Evolutionary conservation across 306 rosid species (phyloP).

Genomic region (Citrullus colocynthis): DNA sequence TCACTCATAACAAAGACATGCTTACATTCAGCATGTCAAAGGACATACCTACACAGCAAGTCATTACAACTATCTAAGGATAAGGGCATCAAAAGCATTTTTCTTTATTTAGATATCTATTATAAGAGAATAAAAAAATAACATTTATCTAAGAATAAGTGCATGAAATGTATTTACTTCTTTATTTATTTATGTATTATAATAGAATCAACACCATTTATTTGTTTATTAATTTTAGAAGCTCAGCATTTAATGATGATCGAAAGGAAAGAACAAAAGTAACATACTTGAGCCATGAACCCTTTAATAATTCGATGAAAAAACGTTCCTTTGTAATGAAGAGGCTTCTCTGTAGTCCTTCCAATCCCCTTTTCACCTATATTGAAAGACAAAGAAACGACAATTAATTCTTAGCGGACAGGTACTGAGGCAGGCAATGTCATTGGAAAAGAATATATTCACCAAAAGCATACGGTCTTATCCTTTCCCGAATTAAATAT

Average conservation of each 20-base stretch:
- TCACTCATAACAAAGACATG: neutral
- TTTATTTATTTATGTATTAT: neutral
- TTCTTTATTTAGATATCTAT: neutral
- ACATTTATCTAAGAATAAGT: neutral
- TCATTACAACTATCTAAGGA: neutral
- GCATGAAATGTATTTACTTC: neutral
- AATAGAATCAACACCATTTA: neutral
- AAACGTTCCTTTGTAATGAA: conserved; percentile 69
- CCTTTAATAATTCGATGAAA: conserved; percentile 89
- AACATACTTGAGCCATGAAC: conserved; percentile 95
- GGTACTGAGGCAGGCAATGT: neutral
- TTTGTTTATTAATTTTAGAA: neutral
- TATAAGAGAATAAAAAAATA: neutral
- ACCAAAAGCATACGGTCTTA: neutral
- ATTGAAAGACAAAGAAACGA: conserved; percentile 8
- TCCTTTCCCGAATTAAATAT: neutral
- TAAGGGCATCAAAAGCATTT: neutral
- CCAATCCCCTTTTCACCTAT: conserved; percentile 91
- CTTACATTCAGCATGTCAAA: neutral
- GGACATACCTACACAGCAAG: neutral
- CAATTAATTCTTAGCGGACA: neutral
- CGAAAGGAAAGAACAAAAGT: neutral
- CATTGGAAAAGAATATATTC: neutral
- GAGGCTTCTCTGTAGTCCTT: conserved; percentile 68
- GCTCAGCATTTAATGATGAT: neutral